Conservation (phyloP, 139 green algal species). For the Tetraselmis chui region DNA sequence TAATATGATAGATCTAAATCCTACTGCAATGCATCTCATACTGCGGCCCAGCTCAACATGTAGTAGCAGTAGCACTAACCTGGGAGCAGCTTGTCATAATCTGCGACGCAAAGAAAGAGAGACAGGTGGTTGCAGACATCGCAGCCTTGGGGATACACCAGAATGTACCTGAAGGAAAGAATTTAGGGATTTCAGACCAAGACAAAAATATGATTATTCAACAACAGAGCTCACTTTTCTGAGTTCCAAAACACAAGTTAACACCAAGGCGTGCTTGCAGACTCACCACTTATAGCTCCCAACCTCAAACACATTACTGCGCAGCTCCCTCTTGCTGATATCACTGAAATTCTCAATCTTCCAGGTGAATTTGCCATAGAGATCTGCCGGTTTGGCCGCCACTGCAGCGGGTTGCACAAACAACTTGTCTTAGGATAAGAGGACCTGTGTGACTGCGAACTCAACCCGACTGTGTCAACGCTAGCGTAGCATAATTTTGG, state of each 20-base stretch:
- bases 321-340: slow-evolving; percentile 87
- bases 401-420: background rate
- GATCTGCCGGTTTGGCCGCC: slow-evolving; percentile 51
- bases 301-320: slow-evolving; percentile 88
- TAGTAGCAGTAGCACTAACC: slow-evolving; percentile 54
- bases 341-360: slow-evolving; percentile 93
- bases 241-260: no score
- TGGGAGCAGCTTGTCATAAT: slow-evolving; percentile 98
- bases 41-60: no score
- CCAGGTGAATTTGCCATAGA: slow-evolving; percentile 98
- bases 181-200: no score
- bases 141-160: slow-evolving; percentile 95
- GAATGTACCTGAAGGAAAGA: slow-evolving; percentile 91
- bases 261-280: no score
- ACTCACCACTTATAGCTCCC: slow-evolving; percentile 90
- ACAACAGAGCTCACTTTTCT: no score
- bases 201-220: no score
- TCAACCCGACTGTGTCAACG: no score
- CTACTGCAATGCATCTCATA: no score
- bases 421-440: background rate
- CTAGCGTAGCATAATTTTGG: no score
- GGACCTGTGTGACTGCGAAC: no score
- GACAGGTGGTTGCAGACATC: slow-evolving; percentile 97
- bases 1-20: background rate
- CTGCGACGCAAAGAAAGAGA: slow-evolving; percentile 95